Base-by-base conservation (phyloP, 257 asterid genomes). In the Solanum appendiculatum region DNA sequence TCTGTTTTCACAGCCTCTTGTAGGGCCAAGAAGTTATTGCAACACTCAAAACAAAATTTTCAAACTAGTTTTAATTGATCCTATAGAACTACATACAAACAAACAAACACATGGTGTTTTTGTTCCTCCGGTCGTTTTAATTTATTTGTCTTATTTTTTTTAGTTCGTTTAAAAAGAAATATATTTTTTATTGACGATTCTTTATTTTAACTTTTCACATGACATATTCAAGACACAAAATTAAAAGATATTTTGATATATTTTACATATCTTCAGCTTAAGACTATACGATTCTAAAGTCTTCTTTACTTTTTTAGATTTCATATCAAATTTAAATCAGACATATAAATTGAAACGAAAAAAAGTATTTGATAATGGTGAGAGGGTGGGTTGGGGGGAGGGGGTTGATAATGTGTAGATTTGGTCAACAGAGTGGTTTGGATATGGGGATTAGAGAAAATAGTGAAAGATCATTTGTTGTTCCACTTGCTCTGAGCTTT, bases 401-500 rank as follows among this genome's bases (percentile, higher is more conserved):
- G 31, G 7, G 34, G 37, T 44, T 37, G 37, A 84, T 63, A 60
- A 14, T 68, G 64, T 39, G 58, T 84, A 64, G 86, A 84, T 84
- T 80, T 84, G 78, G 60, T 84, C 58, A 36, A 33, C 75, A 36
- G 54, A 37, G 80, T 40, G 86, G 86, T 58, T 84, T 84, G 86
- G 86, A 84, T 84, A 84, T 84, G 80, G 86, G 75, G 86, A 84
- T 84, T 84, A 84, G 75, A 44, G 63, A 84, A 63, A 84, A 37
- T 83, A 58, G 9, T 56, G 58, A 83, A 36, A 83, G 60, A 60
- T 60, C 58, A 83, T 23, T 84, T 20, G 20, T 15, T 81, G 90
- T 44, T 86, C 90, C 88, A 89, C 88, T 85, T 89, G 84, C 85
- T 74, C 42, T 58, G 64, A 0, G 46, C 21, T 63, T 48, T 48